Evolutionary conservation across 208 protist genomes (phyloP), one percentile per base, ranked within the genome.

Genomic region (Novymonas esmeraldas): DNA sequence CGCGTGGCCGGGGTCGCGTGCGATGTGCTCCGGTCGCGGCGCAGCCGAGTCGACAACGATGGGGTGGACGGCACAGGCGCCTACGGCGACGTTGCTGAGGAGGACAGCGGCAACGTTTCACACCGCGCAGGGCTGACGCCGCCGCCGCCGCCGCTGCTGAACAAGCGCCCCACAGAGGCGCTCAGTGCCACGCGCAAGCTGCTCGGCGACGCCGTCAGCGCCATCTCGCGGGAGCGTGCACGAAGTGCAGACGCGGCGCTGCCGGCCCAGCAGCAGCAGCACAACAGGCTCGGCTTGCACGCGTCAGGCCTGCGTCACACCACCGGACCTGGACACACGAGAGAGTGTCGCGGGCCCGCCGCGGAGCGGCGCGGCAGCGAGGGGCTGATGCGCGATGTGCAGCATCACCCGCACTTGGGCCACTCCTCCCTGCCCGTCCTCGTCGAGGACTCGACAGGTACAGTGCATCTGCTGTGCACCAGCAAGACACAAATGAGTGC

Each of bases 391-490:
- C 22, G n/a, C 33, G 51, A 38, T 34, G 33, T 45, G 39, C 48
- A 52, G 55, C 48, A 55, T 33, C 66, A 72, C 44, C 65, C 66
- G 6, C 58, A 69, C 33, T 67, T 66, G 29, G 54, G 65, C 2
- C 55, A 73, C n/a, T 51, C 68, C 1, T 51, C 52, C 10, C 46
- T 70, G 38, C 56, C 70, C 10, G 70, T 81, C 2, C 29, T 82
- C 20, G 20, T 79, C 31, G 82, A 84, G 55, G 82, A 87, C 54
- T 56, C 82, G 6, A 73, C 58, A 7, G 72, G 68, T 33, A 69
- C 66, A 3, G 73, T 54, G 29, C 82, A 84, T 59, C 9, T 84
- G 31, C 75, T 84, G 58, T 73, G 65, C 38, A 67, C 74, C 1
- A 44, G 46, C 16, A 31, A 56, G 31, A 68, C 64, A 50, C 45